These are phyloP conservation scores for Cladophialophora chaetospira DNA, from an alignment of 2,329 filamentous ascomycete species.

Conservation along the genomic window DNA sequence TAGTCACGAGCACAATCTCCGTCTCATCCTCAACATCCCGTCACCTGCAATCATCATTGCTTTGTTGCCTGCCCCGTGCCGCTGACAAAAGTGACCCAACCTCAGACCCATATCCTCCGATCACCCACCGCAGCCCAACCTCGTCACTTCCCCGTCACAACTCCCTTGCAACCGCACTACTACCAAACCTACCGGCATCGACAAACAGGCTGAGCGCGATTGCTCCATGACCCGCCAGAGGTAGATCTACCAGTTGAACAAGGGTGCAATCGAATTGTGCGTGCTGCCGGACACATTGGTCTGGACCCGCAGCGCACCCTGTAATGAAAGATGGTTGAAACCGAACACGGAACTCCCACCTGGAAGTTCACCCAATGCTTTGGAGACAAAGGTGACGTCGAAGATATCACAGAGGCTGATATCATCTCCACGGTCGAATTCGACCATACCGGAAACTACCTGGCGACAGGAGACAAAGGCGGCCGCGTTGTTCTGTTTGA, in stretches of 20 bases:
- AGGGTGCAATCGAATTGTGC: slow-evolving; percentile 23
- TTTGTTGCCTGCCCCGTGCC: slow-evolving; percentile 21
- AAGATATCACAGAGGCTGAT: slow-evolving; percentile 87
- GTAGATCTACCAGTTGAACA: slow-evolving; percentile 15
- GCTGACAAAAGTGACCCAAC: slow-evolving; percentile 23
- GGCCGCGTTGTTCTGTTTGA: slow-evolving; percentile 56
- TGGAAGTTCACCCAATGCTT: slow-evolving; percentile 99
- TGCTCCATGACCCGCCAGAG: slow-evolving; percentile 22
- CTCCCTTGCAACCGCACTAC: slow-evolving; percentile 11
- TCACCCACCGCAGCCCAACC: slow-evolving; percentile 7
- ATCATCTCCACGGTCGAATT: slow-evolving; percentile 57
- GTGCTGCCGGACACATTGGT: slow-evolving; percentile 4
- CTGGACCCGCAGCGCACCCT: slow-evolving; percentile 26
- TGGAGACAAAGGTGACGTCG: slow-evolving; percentile 98
- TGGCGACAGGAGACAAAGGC: slow-evolving; percentile 56
- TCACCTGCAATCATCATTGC: slow-evolving; percentile 13
- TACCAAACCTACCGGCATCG: not conserved
- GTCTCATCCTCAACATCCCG: slow-evolving; percentile 1
- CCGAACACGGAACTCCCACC: slow-evolving; percentile 88
- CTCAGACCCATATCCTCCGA: not conserved
- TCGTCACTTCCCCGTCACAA: slow-evolving; percentile 11
- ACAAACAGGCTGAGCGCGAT: slow-evolving; percentile 11
- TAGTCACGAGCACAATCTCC: slow-evolving; percentile 16
- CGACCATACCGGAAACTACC: slow-evolving; percentile 55
- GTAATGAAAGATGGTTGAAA: slow-evolving; percentile 84